A percentile compares a stretch with the other conserved stretches of the same genome.
These are phyloP conservation scores for Xylariaceae sp. DNA, from an alignment of 2,329 filamentous ascomycete genomes.

Conservation along the genomic window DNA sequence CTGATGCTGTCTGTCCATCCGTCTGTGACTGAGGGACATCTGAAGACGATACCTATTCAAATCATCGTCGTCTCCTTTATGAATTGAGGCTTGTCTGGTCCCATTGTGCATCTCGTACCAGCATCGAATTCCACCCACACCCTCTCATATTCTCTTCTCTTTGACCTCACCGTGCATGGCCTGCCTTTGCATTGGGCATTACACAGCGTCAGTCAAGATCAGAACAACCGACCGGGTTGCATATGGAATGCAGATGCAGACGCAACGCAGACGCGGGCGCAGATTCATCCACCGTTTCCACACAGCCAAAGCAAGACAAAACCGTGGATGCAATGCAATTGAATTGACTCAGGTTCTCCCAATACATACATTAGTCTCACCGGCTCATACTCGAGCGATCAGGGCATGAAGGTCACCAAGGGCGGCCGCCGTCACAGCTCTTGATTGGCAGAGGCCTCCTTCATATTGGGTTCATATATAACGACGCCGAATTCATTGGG, in stretches of 20 bases:
- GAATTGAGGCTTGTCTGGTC: not conserved
- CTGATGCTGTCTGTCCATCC: too few species aligned
- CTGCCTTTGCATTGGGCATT: conserved; percentile 3
- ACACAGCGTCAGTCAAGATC: conserved; percentile 1
- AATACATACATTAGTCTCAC: not conserved
- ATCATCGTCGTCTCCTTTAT: not conserved
- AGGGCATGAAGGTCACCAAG: not conserved
- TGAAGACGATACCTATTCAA: not conserved
- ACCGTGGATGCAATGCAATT: not conserved
- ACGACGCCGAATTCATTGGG: conserved; percentile 11
- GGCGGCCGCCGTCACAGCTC: not conserved
- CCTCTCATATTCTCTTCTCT: not conserved
- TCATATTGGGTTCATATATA: not conserved
- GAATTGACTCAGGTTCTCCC: not conserved
- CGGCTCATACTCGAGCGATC: not conserved
- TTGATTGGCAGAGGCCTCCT: conserved; percentile 5
- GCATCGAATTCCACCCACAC: not conserved
- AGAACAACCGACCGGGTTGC: conserved; percentile 10
- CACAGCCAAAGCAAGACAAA: not conserved
- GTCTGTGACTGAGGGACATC: too few species aligned
- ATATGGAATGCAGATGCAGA: not conserved
- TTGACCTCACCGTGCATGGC: conserved; percentile 10
- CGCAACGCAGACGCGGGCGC: not conserved
- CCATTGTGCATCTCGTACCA: not conserved
- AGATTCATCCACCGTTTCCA: not conserved